Evolutionary conservation across 2,329 filamentous ascomycete genomes (phyloP), one percentile per base, ranked within the genome.

Genomic region (Diaporthe nobilis): DNA sequence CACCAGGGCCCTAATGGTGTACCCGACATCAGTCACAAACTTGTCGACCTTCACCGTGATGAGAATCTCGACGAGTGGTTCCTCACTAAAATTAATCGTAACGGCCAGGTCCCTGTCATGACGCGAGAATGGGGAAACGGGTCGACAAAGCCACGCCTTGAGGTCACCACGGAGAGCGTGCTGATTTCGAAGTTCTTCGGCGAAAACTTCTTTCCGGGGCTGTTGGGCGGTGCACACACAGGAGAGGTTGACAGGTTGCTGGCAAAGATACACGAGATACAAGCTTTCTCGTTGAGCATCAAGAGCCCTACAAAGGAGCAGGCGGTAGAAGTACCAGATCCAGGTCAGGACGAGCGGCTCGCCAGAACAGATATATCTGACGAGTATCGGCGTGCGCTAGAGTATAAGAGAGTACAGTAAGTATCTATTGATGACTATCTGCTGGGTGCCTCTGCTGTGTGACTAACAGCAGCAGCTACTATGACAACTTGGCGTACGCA

Each of bases 41-140:
- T 78, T 39, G 31, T 78, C 39, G 68, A 78, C 51, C 71, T 78
- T n/a, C 60, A 75, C 12, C 57, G 61, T 20, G 68, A 75, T 55
- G 77, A 78, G 67, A 75, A 76, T 44, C 61, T 78, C 37, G 63
- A 20, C 0, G 77, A 78, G 58, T 61, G 49, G 34, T 78, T 78
- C 61, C 75, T 78, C 47, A 53, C 51, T 25, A 25, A 34, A 10
- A 55, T 78, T 17, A 78, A 77, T 37, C 75, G 71, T n/a, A 76
- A 73, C 47, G 77, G 77, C 15, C 77, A 78, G 77, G 75, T 78
- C 4, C 77, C 77, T 6, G 77, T 76, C 44, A 77, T 78, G 77
- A 65, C 75, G 63, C 70, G 68, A 3, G 44, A 72, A 22, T 13
- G 58, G 47, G 49, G 34, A 22, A 20, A 17, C 34, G 34, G 65